phyloP scores from a whole-genome alignment of 352 stramenopile species.

The Phytophthora cactorum region DNA sequence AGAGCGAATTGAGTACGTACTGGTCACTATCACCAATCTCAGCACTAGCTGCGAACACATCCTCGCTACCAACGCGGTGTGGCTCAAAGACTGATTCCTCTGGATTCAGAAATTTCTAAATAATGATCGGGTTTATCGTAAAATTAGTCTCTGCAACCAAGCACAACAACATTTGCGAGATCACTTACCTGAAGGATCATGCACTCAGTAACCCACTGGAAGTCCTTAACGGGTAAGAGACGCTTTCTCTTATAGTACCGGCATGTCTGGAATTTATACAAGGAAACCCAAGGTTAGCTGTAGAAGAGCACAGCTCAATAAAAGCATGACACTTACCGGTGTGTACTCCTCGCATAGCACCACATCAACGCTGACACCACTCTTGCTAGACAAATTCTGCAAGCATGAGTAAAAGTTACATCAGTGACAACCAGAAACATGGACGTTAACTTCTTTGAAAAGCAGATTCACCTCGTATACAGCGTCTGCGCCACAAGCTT shows the following conservation, averaged over 20 bases:
- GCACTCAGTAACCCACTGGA: slow-evolving; percentile 83
- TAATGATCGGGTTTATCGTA: background rate
- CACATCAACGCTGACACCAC: slow-evolving; percentile 54
- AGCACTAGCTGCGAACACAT: slow-evolving; percentile 51
- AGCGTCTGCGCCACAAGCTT: slow-evolving; percentile 59
- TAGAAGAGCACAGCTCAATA: background rate
- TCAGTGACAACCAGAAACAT: background rate
- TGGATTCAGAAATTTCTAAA: slow-evolving; percentile 57
- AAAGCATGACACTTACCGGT: slow-evolving; percentile 41
- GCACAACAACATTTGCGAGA: background rate
- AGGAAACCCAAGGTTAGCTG: background rate
- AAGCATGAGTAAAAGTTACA: background rate
- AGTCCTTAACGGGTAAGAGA: slow-evolving; percentile 58
- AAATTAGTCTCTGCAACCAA: background rate
- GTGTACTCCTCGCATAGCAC: slow-evolving; percentile 77
- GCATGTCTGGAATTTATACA: slow-evolving; percentile 46
- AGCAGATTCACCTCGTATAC: slow-evolving; percentile 56
- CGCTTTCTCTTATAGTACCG: slow-evolving; percentile 54
- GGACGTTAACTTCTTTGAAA: background rate
- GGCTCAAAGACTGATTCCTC: slow-evolving; percentile 52
- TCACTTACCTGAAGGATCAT: slow-evolving; percentile 76
- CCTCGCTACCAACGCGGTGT: slow-evolving; percentile 34
- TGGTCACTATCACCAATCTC: slow-evolving; percentile 66
- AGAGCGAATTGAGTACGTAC: slow-evolving; percentile 34
- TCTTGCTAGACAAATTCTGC: slow-evolving; percentile 58